phyloP scores from a whole-genome alignment of 2,329 filamentous ascomycete genomes.

The Pseudogymnoascus sp. region DNA sequence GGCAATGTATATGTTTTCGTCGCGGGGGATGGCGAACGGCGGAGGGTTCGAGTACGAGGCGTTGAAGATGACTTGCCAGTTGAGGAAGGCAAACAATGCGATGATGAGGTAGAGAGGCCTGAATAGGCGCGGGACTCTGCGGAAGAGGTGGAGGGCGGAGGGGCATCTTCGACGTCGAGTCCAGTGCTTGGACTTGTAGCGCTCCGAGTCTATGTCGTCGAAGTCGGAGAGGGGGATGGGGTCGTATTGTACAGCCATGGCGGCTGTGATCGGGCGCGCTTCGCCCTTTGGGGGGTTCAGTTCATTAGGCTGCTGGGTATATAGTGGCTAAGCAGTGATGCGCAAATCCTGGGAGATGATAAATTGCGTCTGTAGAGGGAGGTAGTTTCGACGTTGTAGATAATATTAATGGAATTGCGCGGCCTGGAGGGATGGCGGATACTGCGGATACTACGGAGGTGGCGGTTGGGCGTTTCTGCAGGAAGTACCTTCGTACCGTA shows the following conservation, averaged over 20 bases:
- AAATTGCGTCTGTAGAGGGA: background rate
- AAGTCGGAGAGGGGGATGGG: background rate
- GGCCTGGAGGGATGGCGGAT: background rate
- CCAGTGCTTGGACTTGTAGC: conserved; percentile 6
- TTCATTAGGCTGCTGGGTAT: background rate
- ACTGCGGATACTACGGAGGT: background rate
- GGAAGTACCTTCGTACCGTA: background rate
- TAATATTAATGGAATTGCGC: background rate
- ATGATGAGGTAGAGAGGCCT: conserved; percentile 22
- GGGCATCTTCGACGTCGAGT: conserved; percentile 1
- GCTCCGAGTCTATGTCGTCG: background rate
- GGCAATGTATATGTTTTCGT: conserved; percentile 67
- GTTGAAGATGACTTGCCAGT: conserved; percentile 29
- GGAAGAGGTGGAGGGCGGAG: background rate
- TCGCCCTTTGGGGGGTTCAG: background rate
- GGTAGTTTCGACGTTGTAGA: background rate
- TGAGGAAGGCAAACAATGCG: conserved; percentile 19
- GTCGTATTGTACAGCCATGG: conserved; percentile 6
- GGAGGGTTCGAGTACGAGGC: conserved; percentile 38
- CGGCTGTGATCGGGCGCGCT: background rate
- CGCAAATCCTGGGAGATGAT: background rate
- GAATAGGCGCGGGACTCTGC: background rate
- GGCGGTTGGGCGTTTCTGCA: background rate
- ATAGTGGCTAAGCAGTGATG: background rate
- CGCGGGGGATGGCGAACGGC: conserved; percentile 35